Conservation (phyloP, 2,329 filamentous ascomycete genomes). For the Cordyceps farinosa region DNA sequence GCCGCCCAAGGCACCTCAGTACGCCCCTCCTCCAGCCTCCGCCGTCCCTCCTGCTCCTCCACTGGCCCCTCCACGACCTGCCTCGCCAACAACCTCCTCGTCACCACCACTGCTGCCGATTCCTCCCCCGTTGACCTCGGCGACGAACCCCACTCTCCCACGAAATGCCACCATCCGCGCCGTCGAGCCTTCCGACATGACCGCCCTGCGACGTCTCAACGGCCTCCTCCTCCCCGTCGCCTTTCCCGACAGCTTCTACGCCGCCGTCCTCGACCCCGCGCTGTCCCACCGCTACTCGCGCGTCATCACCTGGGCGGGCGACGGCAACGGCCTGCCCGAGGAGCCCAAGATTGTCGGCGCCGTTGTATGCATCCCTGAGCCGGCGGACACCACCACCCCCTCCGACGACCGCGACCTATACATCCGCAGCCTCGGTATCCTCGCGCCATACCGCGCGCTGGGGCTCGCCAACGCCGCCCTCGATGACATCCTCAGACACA, state of each 20-base stretch:
- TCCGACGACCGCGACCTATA: constrained; percentile 49
- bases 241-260: constrained; percentile 64
- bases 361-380: constrained; percentile 60
- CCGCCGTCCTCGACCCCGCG: constrained; percentile 47
- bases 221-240: constrained; percentile 59
- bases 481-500: constrained; percentile 42
- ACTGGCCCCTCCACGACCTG: constrained; percentile 23
- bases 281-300: constrained; percentile 55
- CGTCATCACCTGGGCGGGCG: constrained; percentile 55
- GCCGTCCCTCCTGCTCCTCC: constrained; percentile 22
- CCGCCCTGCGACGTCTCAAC: constrained; percentile 61
- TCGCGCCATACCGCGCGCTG: constrained; percentile 59
- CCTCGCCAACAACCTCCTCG: constrained; percentile 24
- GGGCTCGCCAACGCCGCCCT: constrained; percentile 58
- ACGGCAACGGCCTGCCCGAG: constrained; percentile 25
- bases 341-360: constrained; percentile 55
- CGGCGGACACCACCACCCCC: neutral
- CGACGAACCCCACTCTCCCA: constrained; percentile 35
- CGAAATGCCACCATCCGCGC: constrained; percentile 51
- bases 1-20: constrained; percentile 41
- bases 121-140: constrained; percentile 19
- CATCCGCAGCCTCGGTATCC: constrained; percentile 60
- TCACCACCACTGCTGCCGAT: constrained; percentile 20
- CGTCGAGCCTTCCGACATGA: constrained; percentile 49
- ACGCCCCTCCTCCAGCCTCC: constrained; percentile 33